Evolutionary conservation across 78 protist species (phyloP).

Genomic region (Dictyostelium purpureum): DNA sequence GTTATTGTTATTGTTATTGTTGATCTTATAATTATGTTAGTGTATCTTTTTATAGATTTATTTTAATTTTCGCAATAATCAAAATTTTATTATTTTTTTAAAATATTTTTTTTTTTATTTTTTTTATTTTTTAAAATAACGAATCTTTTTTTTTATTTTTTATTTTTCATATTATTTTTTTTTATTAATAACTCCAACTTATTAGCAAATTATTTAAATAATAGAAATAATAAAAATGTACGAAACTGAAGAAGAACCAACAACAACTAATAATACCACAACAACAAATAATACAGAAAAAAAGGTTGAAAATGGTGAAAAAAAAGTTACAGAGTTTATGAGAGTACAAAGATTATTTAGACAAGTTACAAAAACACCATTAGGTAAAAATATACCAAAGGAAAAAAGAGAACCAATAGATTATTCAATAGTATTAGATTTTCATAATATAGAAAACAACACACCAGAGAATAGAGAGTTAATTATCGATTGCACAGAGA

Average conservation of each 20-base stretch:
- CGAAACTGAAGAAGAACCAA: slow-evolving; percentile 38
- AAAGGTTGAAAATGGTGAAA: background rate
- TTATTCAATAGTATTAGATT: slow-evolving; percentile 55
- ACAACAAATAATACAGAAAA: background rate
- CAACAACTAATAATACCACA: background rate
- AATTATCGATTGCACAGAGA: slow-evolving; percentile 29
- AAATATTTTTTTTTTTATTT: no score
- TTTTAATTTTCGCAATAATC: no score
- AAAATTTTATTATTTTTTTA: no score
- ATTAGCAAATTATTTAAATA: no score
- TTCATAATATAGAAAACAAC: slow-evolving; percentile 21
- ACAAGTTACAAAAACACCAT: slow-evolving; percentile 35
- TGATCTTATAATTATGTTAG: no score
- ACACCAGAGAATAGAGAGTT: slow-evolving; percentile 23
- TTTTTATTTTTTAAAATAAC: no score
- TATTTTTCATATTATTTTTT: no score
- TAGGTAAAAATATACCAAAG: slow-evolving; percentile 63
- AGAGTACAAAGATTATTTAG: slow-evolving; percentile 64
- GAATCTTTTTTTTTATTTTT: no score
- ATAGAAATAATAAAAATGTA: slow-evolving; percentile 49
- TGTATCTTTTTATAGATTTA: no score
- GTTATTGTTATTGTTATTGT: no score
- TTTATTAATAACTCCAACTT: no score
- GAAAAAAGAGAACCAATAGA: slow-evolving; percentile 66
- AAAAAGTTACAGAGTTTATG: slow-evolving; percentile 66